These are phyloP conservation scores for Luzula sylvatica DNA, from an alignment of 176 grass and related monocot genomes.

Conservation along the genomic window DNA sequence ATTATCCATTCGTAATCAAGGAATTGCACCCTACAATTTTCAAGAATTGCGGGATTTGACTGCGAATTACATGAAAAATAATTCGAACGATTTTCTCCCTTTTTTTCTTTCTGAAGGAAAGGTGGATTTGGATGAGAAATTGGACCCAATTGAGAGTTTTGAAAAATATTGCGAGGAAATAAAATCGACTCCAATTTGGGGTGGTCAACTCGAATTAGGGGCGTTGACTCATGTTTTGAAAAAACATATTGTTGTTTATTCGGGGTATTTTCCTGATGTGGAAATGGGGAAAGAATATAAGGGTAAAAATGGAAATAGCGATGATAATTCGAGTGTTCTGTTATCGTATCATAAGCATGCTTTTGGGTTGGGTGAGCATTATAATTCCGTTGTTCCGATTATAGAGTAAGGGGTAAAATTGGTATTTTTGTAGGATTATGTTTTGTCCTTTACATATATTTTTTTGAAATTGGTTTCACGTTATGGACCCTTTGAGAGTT, in stretches of 20 bases:
- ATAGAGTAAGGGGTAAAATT: not conserved
- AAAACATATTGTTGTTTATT: constrained; percentile 83
- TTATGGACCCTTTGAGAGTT: not conserved
- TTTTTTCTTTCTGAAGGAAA: constrained; percentile 89
- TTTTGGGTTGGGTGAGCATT: constrained; percentile 96
- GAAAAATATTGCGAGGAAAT: constrained; percentile 69
- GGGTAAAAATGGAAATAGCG: constrained; percentile 15
- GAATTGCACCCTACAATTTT: constrained; percentile 33
- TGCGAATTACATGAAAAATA: constrained; percentile 73
- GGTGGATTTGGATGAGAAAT: constrained; percentile 32
- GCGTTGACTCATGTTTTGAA: constrained; percentile 76
- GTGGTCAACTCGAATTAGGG: constrained; percentile 81
- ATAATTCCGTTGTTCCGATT: constrained; percentile 63
- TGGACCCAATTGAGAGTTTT: constrained; percentile 44
- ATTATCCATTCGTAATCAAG: constrained; percentile 29
- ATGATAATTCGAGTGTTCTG: constrained; percentile 34
- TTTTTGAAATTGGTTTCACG: constrained; percentile 9
- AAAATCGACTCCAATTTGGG: constrained; percentile 67
- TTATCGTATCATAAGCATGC: constrained; percentile 83
- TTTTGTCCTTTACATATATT: constrained; percentile 14
- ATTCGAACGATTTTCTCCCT: constrained; percentile 47
- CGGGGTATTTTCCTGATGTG: constrained; percentile 84
- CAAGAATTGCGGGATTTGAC: constrained; percentile 70
- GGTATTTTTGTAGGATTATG: constrained; percentile 13
- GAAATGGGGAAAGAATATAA: constrained; percentile 96